These are phyloP conservation scores for Dendrostoma leiphaemia DNA, from an alignment of 2,329 filamentous ascomycete species.

Conservation along the genomic window DNA sequence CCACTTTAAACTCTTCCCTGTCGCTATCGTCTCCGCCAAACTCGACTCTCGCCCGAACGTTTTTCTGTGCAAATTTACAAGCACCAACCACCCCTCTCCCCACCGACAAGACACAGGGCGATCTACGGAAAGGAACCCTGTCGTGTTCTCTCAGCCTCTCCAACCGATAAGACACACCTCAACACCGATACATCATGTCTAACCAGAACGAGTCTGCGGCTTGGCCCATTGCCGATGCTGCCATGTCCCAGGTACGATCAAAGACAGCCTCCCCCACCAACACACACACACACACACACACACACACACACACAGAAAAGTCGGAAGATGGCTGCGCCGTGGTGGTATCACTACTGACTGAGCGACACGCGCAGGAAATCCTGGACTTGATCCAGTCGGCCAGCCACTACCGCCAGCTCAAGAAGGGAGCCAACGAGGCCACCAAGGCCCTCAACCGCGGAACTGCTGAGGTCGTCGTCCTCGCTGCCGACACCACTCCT, in stretches of 20 bases:
- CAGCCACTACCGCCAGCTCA: constrained; percentile 69
- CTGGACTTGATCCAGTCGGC: constrained; percentile 78
- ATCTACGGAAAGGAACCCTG: constrained; percentile 64
- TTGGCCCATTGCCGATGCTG: constrained; percentile 70
- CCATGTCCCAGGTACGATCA: constrained; percentile 16
- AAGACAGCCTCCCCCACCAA: no score
- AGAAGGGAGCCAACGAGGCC: constrained; percentile 83
- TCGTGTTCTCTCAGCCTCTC: background rate
- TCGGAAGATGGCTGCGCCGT: no score
- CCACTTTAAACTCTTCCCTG: constrained; percentile 9
- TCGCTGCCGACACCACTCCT: constrained; percentile 84
- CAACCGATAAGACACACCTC: background rate
- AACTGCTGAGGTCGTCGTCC: constrained; percentile 83
- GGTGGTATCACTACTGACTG: no score
- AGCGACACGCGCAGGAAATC: constrained; percentile 79
- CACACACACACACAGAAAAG: no score
- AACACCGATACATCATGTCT: constrained; percentile 24
- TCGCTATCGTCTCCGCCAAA: background rate
- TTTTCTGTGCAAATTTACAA: background rate
- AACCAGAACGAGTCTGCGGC: constrained; percentile 40
- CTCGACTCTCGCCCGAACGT: no score
- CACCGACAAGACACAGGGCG: constrained; percentile 41
- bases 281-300: no score
- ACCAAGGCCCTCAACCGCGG: constrained; percentile 92
- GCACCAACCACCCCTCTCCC: background rate